Evolutionary conservation across 2,329 filamentous ascomycete genomes (phyloP), one percentile per base, ranked within the genome.

Genomic region (Nemania sp.): DNA sequence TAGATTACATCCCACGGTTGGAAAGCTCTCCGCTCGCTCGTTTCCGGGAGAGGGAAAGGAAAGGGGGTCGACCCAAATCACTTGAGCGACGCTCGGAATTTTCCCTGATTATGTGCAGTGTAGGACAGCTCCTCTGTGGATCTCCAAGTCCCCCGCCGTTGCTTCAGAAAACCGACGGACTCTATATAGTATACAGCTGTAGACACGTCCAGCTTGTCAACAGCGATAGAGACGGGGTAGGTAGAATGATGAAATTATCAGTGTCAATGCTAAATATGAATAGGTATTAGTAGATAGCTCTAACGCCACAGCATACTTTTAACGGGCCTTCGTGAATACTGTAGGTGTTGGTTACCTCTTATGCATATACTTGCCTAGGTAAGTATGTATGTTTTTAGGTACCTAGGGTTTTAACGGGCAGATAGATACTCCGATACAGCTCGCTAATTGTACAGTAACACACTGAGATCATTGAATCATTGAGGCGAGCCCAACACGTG

Each of bases 21-120:
- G 62, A 57, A 27, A 51, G 52, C 61, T 61, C 22, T 62, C 56
- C 55, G 27, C 20, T 47, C 43, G 52, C 52, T 62, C 11, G 2
- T 52, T 64, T 64, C 64, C 47, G 27, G 49, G 60, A 64, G 54
- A 52, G 61, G 57, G 11, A 64, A 61, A 43, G 53, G 63, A 67
- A 71, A 71, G 64, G 69, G 66, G 69, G 49, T 66, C 53, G 49
- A 45, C 41, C 58, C 55, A 54, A 41, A 38, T 43, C 32, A 43
- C 26, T 32, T 22, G 43, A 62, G 62, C 26, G 18, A 59, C 43
- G 24, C 41, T 43, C 18, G 15, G 54, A 20, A 26, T 41, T 54
- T 32, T 47, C 57, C 24, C 43, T 35, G 3, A 38, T 27, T 20
- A 56, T 38, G 41, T 52, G 26, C 22, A 53, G 43, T n/a, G 38